Conservation (phyloP, 805 yeast genomes). For the Kodamaea restingae region DNA sequence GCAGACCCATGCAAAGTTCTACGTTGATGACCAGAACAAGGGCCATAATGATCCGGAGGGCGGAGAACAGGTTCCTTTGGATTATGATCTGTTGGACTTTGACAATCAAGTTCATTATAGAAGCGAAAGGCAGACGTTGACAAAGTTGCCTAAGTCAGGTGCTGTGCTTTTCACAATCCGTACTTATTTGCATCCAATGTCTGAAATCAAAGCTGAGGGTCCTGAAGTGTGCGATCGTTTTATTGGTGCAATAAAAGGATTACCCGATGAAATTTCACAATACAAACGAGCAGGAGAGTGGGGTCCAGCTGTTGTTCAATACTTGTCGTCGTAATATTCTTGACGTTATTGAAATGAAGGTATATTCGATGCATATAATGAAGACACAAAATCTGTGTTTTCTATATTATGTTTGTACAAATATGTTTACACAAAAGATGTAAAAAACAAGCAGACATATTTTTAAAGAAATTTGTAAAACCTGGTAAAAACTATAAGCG, state of each 20-base stretch:
- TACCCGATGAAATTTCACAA: conserved; percentile 53
- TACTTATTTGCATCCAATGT: conserved; percentile 37
- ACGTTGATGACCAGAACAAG: conserved; percentile 38
- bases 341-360: too few relatives aligned
- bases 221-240: conserved; percentile 46
- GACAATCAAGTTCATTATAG: conserved; percentile 37
- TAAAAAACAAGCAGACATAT: too few relatives aligned
- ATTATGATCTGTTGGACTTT: conserved; percentile 33
- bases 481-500: too few relatives aligned
- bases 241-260: conserved; percentile 58
- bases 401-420: too few relatives aligned
- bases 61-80: conserved; percentile 21
- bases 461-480: too few relatives aligned
- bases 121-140: conserved; percentile 40
- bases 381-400: too few relatives aligned
- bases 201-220: conserved; percentile 28
- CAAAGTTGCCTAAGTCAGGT: conserved; percentile 34
- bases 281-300: conserved; percentile 65
- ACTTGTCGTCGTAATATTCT: conserved; percentile 3
- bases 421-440: too few relatives aligned
- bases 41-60: conserved; percentile 33
- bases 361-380: too few relatives aligned
- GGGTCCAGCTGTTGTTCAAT: conserved; percentile 56
- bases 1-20: conserved; percentile 33
- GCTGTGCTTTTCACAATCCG: conserved; percentile 41